Evolutionary conservation across 495 filamentous ascomycete genomes (phyloP).

Genomic region (Beverwykella pulmonaria): DNA sequence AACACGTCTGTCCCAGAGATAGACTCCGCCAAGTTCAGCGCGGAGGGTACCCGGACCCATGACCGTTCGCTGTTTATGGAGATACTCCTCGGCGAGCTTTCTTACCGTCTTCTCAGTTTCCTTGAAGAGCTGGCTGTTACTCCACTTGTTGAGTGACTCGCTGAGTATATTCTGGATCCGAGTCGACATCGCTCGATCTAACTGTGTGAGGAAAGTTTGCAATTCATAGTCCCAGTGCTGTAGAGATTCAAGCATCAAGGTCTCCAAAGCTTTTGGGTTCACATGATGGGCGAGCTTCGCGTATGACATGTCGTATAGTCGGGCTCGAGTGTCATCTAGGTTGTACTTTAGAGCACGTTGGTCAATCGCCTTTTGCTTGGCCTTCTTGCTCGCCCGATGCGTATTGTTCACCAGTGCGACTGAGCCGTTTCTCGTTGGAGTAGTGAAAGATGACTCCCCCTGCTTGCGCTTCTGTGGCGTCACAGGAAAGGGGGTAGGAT

Average conservation of each 20-base stretch:
- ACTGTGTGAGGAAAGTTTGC: not conserved
- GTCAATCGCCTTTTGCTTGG: not conserved
- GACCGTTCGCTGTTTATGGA: constrained; percentile 3
- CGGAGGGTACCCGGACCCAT: not conserved
- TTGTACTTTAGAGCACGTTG: not conserved
- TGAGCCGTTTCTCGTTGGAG: not conserved
- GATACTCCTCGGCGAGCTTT: constrained; percentile 8
- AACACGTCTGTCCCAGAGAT: constrained; percentile 8
- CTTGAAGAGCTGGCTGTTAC: constrained; percentile 28
- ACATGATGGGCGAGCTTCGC: constrained; percentile 8
- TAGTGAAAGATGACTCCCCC: not conserved
- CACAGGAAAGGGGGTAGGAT: not conserved
- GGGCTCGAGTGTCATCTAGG: constrained; percentile 7
- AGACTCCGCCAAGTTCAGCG: constrained; percentile 1
- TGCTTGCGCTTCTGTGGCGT: constrained; percentile 14
- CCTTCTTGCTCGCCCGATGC: not conserved
- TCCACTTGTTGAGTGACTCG: constrained; percentile 15
- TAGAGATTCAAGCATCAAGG: constrained; percentile 19
- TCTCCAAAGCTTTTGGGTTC: constrained; percentile 21
- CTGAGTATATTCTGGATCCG: constrained; percentile 2
- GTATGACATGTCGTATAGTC: not conserved
- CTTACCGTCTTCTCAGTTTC: constrained; percentile 8
- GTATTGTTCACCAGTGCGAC: not conserved
- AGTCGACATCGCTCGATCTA: not conserved
- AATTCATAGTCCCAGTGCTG: constrained; percentile 1